Evolutionary conservation across 441 rosid genomes (phyloP).

Genomic region (Pelargonium citronellum): DNA sequence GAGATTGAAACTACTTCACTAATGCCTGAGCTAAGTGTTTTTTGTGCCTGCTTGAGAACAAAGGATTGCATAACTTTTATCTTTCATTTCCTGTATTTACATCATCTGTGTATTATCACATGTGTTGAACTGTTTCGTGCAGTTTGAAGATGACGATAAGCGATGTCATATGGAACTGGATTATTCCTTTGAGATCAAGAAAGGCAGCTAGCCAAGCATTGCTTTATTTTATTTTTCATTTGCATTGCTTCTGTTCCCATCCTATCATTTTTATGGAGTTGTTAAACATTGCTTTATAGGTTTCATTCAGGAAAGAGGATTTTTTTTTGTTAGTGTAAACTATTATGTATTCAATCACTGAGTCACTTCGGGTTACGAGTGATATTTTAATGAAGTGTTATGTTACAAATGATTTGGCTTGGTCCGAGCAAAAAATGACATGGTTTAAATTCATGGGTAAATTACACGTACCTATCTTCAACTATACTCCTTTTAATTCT

Average conservation of each 20-base stretch:
- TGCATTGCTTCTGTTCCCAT: not conserved
- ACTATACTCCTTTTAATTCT: no score
- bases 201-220: slow-evolving; percentile 27
- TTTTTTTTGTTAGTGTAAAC: no score
- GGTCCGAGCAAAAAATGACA: no score
- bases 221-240: slow-evolving; percentile 2
- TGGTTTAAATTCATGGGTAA: no score
- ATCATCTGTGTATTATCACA: no score
- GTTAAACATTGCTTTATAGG: not conserved
- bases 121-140: slow-evolving; percentile 18
- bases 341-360: no score
- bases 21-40: not conserved
- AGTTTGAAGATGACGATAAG: slow-evolving; percentile 50
- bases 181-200: slow-evolving; percentile 46
- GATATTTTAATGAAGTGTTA: no score
- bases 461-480: no score
- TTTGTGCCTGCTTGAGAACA: not conserved
- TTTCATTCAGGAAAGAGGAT: not conserved
- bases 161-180: slow-evolving; percentile 52
- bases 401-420: no score
- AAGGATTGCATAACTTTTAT: not conserved
- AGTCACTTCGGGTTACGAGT: no score
- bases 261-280: slow-evolving; percentile 14
- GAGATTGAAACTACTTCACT: not conserved
- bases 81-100: not conserved